Percentiles rank a stretch among this genome's conserved stretches.
Evolutionary conservation across 176 grass and related monocot species (phyloP).

Genomic region (Tillandsia leiboldiana): DNA sequence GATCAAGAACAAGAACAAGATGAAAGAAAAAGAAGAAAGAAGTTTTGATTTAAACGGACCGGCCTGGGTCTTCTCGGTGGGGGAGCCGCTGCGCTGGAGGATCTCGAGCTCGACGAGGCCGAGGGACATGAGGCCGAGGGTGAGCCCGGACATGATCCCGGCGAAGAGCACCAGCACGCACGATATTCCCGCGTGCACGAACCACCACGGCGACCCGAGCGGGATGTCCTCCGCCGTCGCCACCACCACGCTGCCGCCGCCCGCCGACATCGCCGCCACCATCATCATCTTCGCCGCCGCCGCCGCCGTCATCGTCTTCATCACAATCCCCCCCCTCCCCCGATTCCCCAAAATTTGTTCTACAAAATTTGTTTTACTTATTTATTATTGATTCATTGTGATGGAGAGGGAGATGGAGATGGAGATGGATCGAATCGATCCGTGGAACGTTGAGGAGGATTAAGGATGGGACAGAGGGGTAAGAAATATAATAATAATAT

Average conservation of each 20-base stretch:
- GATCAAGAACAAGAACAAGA: slow-evolving; percentile 2
- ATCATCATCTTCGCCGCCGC: slow-evolving; percentile 44
- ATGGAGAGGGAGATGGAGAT: too few relatives aligned
- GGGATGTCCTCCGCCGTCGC: slow-evolving; percentile 56
- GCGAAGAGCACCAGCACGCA: slow-evolving; percentile 91
- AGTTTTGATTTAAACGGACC: slow-evolving; percentile 26
- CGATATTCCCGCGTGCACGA: slow-evolving; percentile 62
- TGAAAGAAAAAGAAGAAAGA: slow-evolving; percentile 3
- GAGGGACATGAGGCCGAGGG: slow-evolving; percentile 95
- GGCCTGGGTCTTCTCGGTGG: slow-evolving; percentile 83
- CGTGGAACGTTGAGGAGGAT: too few relatives aligned
- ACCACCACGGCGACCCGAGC: slow-evolving; percentile 67
- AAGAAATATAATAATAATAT: too few relatives aligned
- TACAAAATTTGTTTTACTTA: too few relatives aligned
- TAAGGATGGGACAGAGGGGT: too few relatives aligned
- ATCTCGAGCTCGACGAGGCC: slow-evolving; percentile 99
- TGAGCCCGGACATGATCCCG: slow-evolving; percentile 98
- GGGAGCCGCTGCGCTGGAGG: slow-evolving; percentile 86
- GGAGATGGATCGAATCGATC: too few relatives aligned
- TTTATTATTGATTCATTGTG: too few relatives aligned
- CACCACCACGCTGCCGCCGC: slow-evolving; percentile 21
- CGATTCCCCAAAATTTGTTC: too few relatives aligned
- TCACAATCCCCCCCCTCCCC: slow-evolving; percentile 24
- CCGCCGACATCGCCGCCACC: slow-evolving; percentile 26
- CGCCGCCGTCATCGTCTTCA: slow-evolving; percentile 21